Base-by-base conservation (phyloP, 1,284 basidiomycete genomes). In the Meripilus lineatus region DNA sequence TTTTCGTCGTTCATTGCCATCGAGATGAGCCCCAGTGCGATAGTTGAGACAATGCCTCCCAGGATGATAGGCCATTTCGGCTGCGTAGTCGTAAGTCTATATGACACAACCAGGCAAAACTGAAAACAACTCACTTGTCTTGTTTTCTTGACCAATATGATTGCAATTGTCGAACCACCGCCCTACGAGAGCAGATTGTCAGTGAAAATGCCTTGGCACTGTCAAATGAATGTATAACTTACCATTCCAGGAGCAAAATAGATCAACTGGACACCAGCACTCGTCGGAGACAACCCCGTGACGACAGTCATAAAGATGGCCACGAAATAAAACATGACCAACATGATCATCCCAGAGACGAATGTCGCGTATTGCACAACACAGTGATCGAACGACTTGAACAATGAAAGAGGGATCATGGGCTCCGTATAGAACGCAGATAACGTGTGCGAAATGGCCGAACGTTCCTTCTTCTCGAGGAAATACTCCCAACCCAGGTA, bases 311-410 rank as follows among this genome's bases (percentile, higher is more conserved):
- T 67, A 57, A 74, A 75, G 40, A 76, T 71, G 0, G 75, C 65
- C 36, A 76, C 62, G 47, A 75, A 77, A 52, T 75, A 77, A 56
- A 75, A 74, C 62, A 72, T 68, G 41, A 71, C 73, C 46, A 76
- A 62, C 66, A 70, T 70, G 47, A 77, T 64, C 56, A 75, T 69
- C 7, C 74, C 73, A 1, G 60, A 61, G 5, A 68, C 62, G 40
- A 72, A 66, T 14, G 64, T 62, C 14, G 53, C 64, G 44, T 62
- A 70, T 49, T 64, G 63, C 25, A 63, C 61, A 4, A 66, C 63
- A 43, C 64, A 66, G 28, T 72, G 53, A 48, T 75, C 65, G 28
- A 59, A 61, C 37, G 63, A 58, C 8, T 50, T 55, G 55, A 70
- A 64, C 26, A 68, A 48, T 22, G 50, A 52, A n/a, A 72, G 54